These are phyloP conservation scores for Penicillium silybi DNA, from an alignment of 495 filamentous ascomycete species.

Conservation along the genomic window DNA sequence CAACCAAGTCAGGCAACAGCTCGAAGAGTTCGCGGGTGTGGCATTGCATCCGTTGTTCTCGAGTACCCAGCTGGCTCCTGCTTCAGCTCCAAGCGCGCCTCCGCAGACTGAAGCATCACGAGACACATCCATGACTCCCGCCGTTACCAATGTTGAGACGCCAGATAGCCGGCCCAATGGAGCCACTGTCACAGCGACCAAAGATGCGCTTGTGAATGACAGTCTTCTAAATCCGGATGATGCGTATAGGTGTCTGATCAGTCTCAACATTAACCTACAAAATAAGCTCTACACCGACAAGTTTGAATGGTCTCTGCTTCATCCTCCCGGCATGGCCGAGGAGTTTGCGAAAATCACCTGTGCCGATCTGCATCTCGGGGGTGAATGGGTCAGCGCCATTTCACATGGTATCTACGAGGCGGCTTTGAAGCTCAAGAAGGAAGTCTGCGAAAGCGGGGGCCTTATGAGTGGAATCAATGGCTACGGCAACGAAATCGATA, in stretches of 20 bases:
- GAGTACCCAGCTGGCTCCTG: slow-evolving; percentile 42
- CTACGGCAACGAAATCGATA: slow-evolving; percentile 78
- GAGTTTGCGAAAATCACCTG: slow-evolving; percentile 88
- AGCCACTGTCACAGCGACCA: slow-evolving; percentile 33
- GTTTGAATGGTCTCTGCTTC: slow-evolving; percentile 96
- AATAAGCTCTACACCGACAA: slow-evolving; percentile 94
- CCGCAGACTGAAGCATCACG: slow-evolving; percentile 37
- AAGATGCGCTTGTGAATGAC: slow-evolving; percentile 41
- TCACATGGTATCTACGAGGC: slow-evolving; percentile 97
- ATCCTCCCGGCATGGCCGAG: slow-evolving; percentile 87
- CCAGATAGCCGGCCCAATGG: slow-evolving; percentile 40
- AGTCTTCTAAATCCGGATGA: slow-evolving; percentile 79
- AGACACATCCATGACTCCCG: slow-evolving; percentile 52
- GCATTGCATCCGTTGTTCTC: slow-evolving; percentile 91
- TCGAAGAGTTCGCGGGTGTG: slow-evolving; percentile 95
- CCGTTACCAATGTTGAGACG: slow-evolving; percentile 44
- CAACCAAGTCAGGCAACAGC: slow-evolving; percentile 86
- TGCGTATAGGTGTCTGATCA: slow-evolving; percentile 86
- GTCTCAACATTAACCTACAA: slow-evolving; percentile 85
- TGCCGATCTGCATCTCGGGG: slow-evolving; percentile 80
- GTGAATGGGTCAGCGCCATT: slow-evolving; percentile 93
- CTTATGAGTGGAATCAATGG: slow-evolving; percentile 65
- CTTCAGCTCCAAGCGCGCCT: slow-evolving; percentile 29
- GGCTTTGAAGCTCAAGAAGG: slow-evolving; percentile 88
- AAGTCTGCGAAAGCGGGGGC: slow-evolving; percentile 86